Base-by-base conservation (phyloP, 139 green algal species). In the Chlamydomonas sphaeroides region DNA sequence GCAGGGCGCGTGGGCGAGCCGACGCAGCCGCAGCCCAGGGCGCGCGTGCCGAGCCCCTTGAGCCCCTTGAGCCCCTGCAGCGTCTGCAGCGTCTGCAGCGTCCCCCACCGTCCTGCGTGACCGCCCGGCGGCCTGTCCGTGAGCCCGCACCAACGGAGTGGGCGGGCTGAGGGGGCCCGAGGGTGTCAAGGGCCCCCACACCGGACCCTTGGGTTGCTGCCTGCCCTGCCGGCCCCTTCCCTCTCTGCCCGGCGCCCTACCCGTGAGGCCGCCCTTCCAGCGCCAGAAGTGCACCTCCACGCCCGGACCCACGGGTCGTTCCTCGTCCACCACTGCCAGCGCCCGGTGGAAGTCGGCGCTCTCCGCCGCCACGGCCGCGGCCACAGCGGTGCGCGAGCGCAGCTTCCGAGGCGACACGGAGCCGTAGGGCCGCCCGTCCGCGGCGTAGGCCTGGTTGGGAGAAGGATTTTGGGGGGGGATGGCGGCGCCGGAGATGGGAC, bases 261-360 rank as follows among this genome's bases (percentile, higher is more conserved):
- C 77, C 26, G 77, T 84, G 26, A 85, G 35, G 61, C 74, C 69
- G 36, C 72, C 85, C 45, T 32, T 38, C 82, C 82, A 87, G 1
- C 82, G 26, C 82, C 82, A 87, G 65, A 87, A 87, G 48, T 83
- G 75, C 33, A 80, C 53, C 63, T 83, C 48, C 35, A 73, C 82
- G 20, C 65, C 72, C 18, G 61, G 61, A 7, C 65, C 82, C 82
- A 83, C 62, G 38, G 42, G 17, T 17, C 82, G 68, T 3, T 57
- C 45, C 26, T 72, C 80, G 33, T 72, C 68, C 68, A 73, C 39
- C 39, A 84, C 74, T 17, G 80, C 87, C 15, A 89, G 65, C 26
- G 80, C 53, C 30, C 68, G 57, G 75, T 97, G 93, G 80, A 96
- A 97, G 78, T 96, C 93, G 0, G 80, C 74, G 8, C 88, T 76